Conservation (phyloP, 2,329 filamentous ascomycete genomes). For the Elsinoe ampelina region DNA sequence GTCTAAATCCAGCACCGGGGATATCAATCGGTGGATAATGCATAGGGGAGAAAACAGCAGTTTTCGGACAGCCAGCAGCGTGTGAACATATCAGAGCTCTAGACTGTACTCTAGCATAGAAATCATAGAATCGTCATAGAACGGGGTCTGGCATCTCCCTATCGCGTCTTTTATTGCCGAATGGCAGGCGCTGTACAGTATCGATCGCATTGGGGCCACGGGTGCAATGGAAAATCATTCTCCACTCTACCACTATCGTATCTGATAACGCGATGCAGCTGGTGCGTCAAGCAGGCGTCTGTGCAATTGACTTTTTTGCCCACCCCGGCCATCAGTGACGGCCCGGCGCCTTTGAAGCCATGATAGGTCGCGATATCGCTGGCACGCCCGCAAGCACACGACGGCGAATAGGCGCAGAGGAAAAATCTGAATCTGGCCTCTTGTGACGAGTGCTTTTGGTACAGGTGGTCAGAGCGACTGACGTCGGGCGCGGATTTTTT, state of each 20-base stretch:
- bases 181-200: slow-evolving; percentile 4
- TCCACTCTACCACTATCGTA: slow-evolving; percentile 3
- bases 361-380: not conserved
- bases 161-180: not conserved
- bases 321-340: not conserved
- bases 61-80: too few species aligned
- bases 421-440: not conserved
- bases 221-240: slow-evolving; percentile 2
- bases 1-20: slow-evolving; percentile 23
- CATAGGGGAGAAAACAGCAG: not conserved
- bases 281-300: not conserved
- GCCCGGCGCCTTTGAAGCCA: not conserved
- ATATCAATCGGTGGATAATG: not conserved
- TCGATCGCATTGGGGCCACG: not conserved
- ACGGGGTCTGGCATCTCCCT: not conserved
- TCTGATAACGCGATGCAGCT: too few species aligned
- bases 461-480: not conserved
- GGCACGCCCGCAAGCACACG: too few species aligned
- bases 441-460: not conserved
- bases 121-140: slow-evolving; percentile 1
- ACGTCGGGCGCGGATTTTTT: not conserved
- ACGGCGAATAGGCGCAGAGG: not conserved
- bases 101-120: slow-evolving; percentile 11
- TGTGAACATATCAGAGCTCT: not conserved
- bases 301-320: not conserved